Evolutionary conservation across 805 yeast species (phyloP).

Genomic region (Teunomyces kruisii): DNA sequence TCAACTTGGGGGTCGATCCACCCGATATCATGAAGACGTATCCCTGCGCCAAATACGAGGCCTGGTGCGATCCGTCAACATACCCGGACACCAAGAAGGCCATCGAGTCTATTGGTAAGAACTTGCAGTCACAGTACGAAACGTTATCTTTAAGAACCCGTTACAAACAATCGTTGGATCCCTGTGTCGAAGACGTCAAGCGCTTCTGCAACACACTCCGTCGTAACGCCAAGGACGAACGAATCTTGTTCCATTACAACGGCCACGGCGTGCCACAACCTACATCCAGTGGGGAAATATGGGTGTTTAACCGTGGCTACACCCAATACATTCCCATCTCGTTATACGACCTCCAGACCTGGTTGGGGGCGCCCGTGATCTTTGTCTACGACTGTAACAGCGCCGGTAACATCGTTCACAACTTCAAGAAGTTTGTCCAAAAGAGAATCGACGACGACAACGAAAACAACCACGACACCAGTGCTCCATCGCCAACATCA

Average conservation of each 20-base stretch:
- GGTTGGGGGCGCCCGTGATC: conserved; percentile 97
- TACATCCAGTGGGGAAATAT: conserved; percentile 91
- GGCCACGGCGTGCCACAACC: conserved; percentile 99
- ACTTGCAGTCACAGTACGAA: conserved; percentile 85
- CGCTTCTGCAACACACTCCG: conserved; percentile 86
- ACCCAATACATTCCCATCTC: conserved; percentile 97
- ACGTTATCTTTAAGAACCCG: conserved; percentile 82
- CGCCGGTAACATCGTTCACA: conserved; percentile 89
- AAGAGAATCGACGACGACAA: conserved; percentile 86
- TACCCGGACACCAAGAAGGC: conserved; percentile 87
- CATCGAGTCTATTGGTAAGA: conserved; percentile 85
- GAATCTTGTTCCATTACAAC: conserved; percentile 90
- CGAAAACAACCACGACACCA: conserved; percentile 51
- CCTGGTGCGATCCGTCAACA: conserved; percentile 88
- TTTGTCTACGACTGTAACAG: conserved; percentile 93
- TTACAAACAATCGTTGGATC: conserved; percentile 89
- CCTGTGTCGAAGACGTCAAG: conserved; percentile 93
- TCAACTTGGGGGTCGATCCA: conserved; percentile 94
- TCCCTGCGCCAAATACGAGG: conserved; percentile 88
- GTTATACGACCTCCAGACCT: conserved; percentile 89
- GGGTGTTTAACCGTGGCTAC: conserved; percentile 97
- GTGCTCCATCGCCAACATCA: conserved; percentile 61
- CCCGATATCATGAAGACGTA: conserved; percentile 93
- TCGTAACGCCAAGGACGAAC: conserved; percentile 88
- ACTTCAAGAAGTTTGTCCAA: conserved; percentile 86